Conservation (phyloP, 441 rosid species). For the Flueggea neowawraea region DNA sequence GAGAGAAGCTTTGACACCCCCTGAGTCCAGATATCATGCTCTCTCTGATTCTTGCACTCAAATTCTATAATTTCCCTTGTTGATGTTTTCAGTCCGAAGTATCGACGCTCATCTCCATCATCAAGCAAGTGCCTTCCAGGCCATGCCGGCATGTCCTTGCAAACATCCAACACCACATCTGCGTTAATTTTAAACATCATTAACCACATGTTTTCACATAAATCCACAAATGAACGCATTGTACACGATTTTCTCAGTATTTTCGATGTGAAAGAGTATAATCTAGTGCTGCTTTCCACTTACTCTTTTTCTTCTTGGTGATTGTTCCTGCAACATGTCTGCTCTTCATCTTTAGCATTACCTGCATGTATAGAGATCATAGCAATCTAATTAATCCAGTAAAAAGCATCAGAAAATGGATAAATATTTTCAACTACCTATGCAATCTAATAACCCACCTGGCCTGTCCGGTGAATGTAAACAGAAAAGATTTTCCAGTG, state of each 20-base stretch:
- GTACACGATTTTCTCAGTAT: background rate
- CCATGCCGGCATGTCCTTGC: constrained; percentile 79
- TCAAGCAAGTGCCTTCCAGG: constrained; percentile 75
- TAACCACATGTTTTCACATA: background rate
- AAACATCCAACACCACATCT: constrained; percentile 71
- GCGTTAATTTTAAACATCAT: constrained; percentile 13
- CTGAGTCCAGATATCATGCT: constrained; percentile 71
- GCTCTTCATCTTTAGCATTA: constrained; percentile 82
- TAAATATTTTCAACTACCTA: background rate
- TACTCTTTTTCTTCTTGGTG: constrained; percentile 88
- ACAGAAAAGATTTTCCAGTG: constrained; percentile 86
- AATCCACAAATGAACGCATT: background rate
- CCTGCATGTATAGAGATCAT: constrained; percentile 24
- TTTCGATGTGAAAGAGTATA: background rate
- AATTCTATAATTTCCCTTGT: constrained; percentile 68
- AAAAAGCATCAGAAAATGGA: no score
- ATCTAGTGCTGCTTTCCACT: constrained; percentile 6
- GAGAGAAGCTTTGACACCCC: constrained; percentile 66
- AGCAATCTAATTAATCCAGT: no score
- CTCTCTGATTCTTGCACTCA: constrained; percentile 76
- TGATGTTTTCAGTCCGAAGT: constrained; percentile 74
- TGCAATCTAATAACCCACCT: constrained; percentile 24
- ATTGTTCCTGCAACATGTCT: constrained; percentile 79
- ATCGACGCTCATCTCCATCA: constrained; percentile 56
- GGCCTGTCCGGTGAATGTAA: constrained; percentile 61